Base-by-base conservation (phyloP, 305 asterid species). In the Rubia peregrina region DNA sequence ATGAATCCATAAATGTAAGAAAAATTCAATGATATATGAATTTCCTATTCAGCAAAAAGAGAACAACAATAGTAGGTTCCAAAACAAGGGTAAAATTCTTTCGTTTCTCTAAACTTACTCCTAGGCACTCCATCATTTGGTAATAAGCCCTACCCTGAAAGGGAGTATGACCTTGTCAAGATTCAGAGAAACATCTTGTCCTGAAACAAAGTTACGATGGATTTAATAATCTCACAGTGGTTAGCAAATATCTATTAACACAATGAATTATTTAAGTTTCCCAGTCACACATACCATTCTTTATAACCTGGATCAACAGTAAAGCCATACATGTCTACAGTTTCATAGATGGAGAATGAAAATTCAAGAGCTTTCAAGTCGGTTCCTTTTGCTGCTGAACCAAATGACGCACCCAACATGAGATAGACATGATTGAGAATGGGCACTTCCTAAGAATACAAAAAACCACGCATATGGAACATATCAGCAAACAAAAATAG, bases 331-430 rank as follows among this genome's bases (percentile, higher is more conserved):
- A 94, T 94, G 72, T 94, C 95, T 67, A 91, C 98, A 73, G 90
- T 83, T 68, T 91, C 95, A 75, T 97, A 94, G 22, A 89, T 76
- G 89, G 98, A 94, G 79, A 94, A 96, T 62, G 99, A 96, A 60
- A 94, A 94, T 77, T 94, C 99, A 80, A 94, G 98, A 76, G 99
- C 98, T 89, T 94, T 94, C 78, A 94, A 84, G 70, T 98, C 99
- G 14, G 98, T 91, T 76, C 98, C 98, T 86, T 94, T 94, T 57
- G 99, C 99, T 70, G 99, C 96, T 70, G 99, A 91, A 75, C 99
- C 99, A 79, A 94, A 94, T 70, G 98, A 94, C 67, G 99, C 90
- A 71, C 98, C 98, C 79, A 86, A 79, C 90, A 88, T 83, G 74
- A 88, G 92, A 84, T 83, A 85, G 60, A 88, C 85, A 41, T 85